Evolutionary conservation across 371 early-diverging fungal species (phyloP).

Genomic region (Mucor indicus): DNA sequence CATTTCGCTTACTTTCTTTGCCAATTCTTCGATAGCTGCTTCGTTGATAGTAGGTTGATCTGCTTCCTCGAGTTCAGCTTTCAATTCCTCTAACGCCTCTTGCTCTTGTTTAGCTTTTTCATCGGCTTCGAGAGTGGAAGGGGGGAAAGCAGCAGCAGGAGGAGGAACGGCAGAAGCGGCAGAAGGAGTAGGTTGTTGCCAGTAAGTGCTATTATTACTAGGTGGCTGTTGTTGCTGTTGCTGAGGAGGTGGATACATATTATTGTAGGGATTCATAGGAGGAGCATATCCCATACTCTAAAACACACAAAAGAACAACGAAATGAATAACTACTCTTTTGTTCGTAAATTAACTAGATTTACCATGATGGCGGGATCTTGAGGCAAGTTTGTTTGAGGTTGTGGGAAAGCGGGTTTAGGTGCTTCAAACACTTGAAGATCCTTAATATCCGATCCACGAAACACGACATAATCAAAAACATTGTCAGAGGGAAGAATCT

Average conservation of each 20-base stretch:
- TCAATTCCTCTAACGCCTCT: slow-evolving; percentile 21
- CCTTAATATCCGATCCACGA: slow-evolving; percentile 91
- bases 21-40: slow-evolving; percentile 53
- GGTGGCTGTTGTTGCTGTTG: slow-evolving; percentile 20
- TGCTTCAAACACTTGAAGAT: slow-evolving; percentile 82
- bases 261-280: slow-evolving; percentile 38
- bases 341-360: background rate
- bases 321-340: background rate
- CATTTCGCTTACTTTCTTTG: slow-evolving; percentile 58
- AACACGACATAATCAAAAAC: slow-evolving; percentile 91
- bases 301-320: background rate
- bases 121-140: background rate
- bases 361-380: slow-evolving; percentile 77
- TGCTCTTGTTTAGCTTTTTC: slow-evolving; percentile 11
- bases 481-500: slow-evolving; percentile 80
- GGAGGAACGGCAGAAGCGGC: slow-evolving; percentile 8
- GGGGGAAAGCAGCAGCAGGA: slow-evolving; percentile 13
- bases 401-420: slow-evolving; percentile 54
- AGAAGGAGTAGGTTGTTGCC: slow-evolving; percentile 27
- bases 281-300: slow-evolving; percentile 38
- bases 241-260: slow-evolving; percentile 10
- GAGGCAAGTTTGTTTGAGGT: slow-evolving; percentile 60
- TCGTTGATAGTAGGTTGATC: slow-evolving; percentile 34
- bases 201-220: too few relatives aligned
- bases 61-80: slow-evolving; percentile 20